phyloP scores from a whole-genome alignment of 768 basidiomycete species.

The Pleurotus eryngii region DNA sequence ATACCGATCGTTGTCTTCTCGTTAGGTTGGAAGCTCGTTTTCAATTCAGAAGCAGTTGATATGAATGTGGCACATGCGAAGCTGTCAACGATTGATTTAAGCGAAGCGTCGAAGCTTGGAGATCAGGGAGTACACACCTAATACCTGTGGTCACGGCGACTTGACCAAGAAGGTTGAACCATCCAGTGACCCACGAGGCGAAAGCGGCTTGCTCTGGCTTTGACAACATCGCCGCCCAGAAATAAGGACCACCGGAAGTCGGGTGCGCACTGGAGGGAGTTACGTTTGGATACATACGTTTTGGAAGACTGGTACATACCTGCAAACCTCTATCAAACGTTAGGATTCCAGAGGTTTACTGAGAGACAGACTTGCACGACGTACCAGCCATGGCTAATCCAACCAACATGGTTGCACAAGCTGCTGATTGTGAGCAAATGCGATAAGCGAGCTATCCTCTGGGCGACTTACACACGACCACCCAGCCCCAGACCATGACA shows the following conservation, averaged over 20 bases:
- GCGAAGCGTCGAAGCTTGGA: background rate
- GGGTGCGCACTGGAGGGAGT: slow-evolving; percentile 53
- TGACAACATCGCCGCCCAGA: slow-evolving; percentile 79
- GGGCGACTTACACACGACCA: slow-evolving; percentile 52
- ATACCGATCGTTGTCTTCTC: slow-evolving; percentile 62
- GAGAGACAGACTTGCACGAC: slow-evolving; percentile 5
- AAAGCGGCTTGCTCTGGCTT: slow-evolving; percentile 53
- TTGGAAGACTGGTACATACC: slow-evolving; percentile 21
- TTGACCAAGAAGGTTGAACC: slow-evolving; percentile 74
- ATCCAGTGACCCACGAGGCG: slow-evolving; percentile 73
- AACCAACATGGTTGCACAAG: slow-evolving; percentile 67
- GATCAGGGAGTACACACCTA: slow-evolving; percentile 30
- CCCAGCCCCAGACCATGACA: slow-evolving; percentile 77
- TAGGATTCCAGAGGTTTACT: too few relatives aligned
- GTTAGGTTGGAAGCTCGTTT: slow-evolving; percentile 55
- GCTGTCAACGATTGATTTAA: slow-evolving; percentile 25
- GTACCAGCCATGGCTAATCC: slow-evolving; percentile 74
- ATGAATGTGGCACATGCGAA: slow-evolving; percentile 69
- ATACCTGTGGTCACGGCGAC: slow-evolving; percentile 78
- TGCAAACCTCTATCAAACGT: slow-evolving; percentile 41
- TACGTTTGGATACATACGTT: background rate
- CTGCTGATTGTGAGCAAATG: slow-evolving; percentile 21
- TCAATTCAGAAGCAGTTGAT: slow-evolving; percentile 58
- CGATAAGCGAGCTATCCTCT: background rate
- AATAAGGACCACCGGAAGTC: slow-evolving; percentile 73